These are phyloP conservation scores for Haplosporangium sp. DNA, from an alignment of 371 early-diverging fungal species.

Conservation along the genomic window DNA sequence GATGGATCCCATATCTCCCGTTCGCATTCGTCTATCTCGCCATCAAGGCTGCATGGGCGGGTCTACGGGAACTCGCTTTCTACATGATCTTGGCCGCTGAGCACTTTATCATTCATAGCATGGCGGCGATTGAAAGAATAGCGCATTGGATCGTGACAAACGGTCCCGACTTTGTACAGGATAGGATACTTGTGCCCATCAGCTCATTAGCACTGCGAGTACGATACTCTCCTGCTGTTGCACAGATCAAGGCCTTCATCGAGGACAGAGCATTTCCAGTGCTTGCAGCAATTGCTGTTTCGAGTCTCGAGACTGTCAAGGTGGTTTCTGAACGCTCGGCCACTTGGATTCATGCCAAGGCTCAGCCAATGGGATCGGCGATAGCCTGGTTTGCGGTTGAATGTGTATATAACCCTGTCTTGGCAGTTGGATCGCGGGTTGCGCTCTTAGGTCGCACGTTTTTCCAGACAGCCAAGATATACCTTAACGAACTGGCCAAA, in stretches of 20 bases:
- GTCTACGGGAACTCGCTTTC: conserved; percentile 31
- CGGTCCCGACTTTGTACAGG: conserved; percentile 31
- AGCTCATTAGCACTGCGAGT: background rate
- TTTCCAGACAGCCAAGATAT: conserved; percentile 39
- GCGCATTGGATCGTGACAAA: conserved; percentile 26
- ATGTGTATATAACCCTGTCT: conserved; percentile 26
- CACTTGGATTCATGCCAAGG: background rate
- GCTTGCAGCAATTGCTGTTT: background rate
- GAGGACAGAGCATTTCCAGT: conserved; percentile 22
- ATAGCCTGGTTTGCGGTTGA: conserved; percentile 35
- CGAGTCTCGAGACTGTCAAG: background rate
- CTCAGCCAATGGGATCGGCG: conserved; percentile 11
- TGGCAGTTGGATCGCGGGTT: conserved; percentile 27
- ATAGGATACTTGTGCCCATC: conserved; percentile 13
- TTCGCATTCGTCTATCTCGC: conserved; percentile 43
- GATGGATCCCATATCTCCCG: conserved; percentile 53
- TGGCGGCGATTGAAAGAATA: conserved; percentile 2
- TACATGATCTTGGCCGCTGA: conserved; percentile 31
- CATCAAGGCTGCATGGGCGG: conserved; percentile 26
- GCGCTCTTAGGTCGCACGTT: conserved; percentile 23
- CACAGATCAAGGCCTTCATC: conserved; percentile 1
- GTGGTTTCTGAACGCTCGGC: background rate
- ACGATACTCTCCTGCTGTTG: conserved; percentile 22
- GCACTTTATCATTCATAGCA: conserved; percentile 4
- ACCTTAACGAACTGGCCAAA: conserved; percentile 37